These are phyloP conservation scores for Dacryopinax primogenitus DNA, from an alignment of 768 basidiomycete species.

Conservation along the genomic window DNA sequence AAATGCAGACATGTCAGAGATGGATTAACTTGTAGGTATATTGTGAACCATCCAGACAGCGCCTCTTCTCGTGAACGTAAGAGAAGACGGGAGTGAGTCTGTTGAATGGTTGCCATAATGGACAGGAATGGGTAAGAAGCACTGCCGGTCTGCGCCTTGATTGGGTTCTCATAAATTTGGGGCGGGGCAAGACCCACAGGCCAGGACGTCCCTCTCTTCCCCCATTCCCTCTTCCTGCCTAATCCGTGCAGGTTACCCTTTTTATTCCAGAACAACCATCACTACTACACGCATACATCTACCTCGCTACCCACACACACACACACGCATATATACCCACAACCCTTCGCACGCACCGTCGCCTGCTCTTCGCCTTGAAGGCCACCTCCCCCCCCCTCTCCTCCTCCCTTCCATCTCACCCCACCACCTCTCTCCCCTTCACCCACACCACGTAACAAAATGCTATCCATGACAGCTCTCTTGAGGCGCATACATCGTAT, in stretches of 20 bases:
- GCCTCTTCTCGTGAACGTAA: no score
- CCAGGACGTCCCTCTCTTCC: not conserved
- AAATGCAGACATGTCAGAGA: no score
- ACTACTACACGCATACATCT: not conserved
- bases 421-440: not conserved
- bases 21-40: no score
- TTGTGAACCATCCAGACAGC: no score
- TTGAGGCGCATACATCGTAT: not conserved
- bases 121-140: no score
- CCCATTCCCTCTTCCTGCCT: not conserved
- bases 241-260: not conserved
- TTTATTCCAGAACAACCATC: no score
- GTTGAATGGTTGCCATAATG: no score
- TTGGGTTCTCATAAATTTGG: conserved; percentile 9
- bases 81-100: no score
- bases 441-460: not conserved
- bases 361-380: not conserved
- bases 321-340: not conserved
- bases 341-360: not conserved
- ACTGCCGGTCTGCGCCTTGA: no score
- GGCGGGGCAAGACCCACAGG: no score
- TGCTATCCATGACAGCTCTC: not conserved
- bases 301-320: not conserved
- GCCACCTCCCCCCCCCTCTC: not conserved
- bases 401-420: not conserved